These are phyloP conservation scores for Saccharum hybrid DNA, from an alignment of 202 grass and related monocot species.

Conservation along the genomic window DNA sequence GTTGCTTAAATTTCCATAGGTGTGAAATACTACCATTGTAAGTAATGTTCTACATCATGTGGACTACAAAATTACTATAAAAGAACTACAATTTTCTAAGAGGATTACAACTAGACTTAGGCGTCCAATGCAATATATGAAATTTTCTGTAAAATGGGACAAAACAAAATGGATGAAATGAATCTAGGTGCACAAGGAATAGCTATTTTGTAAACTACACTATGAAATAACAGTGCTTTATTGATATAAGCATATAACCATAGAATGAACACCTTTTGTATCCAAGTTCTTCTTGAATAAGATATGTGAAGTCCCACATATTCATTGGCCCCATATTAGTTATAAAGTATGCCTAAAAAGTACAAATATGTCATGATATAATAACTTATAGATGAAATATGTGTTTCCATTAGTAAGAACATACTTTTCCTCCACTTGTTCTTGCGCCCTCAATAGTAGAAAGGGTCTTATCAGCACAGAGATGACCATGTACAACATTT, in stretches of 20 bases:
- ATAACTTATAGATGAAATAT: no score
- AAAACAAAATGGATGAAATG: neutral
- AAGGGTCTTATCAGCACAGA: constrained; percentile 72
- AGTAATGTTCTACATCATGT: neutral
- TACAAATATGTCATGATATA: neutral
- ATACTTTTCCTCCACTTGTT: constrained; percentile 67
- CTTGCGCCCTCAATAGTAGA: constrained; percentile 49
- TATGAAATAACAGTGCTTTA: neutral
- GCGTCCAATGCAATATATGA: neutral
- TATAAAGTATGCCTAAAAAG: constrained; percentile 70
- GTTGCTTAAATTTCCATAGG: neutral
- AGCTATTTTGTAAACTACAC: neutral
- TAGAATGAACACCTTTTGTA: constrained; percentile 53
- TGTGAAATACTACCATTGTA: neutral
- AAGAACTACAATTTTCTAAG: neutral
- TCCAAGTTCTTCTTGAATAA: constrained; percentile 68
- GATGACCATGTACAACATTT: constrained; percentile 79
- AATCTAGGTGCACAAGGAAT: neutral
- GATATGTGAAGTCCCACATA: constrained; percentile 71
- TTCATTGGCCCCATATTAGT: constrained; percentile 82
- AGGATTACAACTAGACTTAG: neutral
- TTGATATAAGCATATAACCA: neutral
- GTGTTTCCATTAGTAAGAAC: neutral
- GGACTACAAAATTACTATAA: neutral
- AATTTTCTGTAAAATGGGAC: neutral